phyloP scores from a whole-genome alignment of 1,139 yeast species.

The Geotrichum candidum region DNA sequence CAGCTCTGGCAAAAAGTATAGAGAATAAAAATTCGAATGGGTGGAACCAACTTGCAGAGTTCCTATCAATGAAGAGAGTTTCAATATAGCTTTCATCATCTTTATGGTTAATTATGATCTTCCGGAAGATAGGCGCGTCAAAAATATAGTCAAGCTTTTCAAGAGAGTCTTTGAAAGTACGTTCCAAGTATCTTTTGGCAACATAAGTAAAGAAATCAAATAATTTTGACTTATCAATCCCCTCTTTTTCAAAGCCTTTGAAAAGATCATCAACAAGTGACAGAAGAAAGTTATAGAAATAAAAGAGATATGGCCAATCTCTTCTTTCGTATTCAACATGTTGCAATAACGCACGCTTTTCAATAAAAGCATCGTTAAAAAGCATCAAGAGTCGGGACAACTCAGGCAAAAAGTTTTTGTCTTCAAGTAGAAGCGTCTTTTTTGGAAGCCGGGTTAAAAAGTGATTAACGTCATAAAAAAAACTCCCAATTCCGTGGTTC shows the following conservation, averaged over 20 bases:
- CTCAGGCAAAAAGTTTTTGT: slow-evolving; percentile 48
- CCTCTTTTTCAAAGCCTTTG: not conserved
- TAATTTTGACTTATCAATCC: not conserved
- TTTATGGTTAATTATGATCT: not conserved
- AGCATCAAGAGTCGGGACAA: slow-evolving; percentile 28
- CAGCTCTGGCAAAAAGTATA: not conserved
- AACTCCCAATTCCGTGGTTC: slow-evolving; percentile 75
- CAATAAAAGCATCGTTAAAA: slow-evolving; percentile 75
- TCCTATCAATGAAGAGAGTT: not conserved
- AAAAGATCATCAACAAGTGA: not conserved
- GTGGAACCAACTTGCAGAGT: not conserved
- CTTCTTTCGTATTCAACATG: slow-evolving; percentile 91
- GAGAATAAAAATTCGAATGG: not conserved
- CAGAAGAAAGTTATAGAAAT: not conserved
- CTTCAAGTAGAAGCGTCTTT: slow-evolving; percentile 36
- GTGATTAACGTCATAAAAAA: slow-evolving; percentile 77
- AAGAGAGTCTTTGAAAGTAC: slow-evolving; percentile 15
- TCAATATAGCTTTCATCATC: not conserved
- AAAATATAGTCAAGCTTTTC: not conserved
- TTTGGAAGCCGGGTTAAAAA: slow-evolving; percentile 63
- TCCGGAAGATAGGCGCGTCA: not conserved
- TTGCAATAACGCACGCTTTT: slow-evolving; percentile 63
- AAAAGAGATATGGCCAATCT: slow-evolving; percentile 43
- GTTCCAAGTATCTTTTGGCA: not conserved
- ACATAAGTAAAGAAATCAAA: slow-evolving; percentile 10